phyloP scores from a whole-genome alignment of 2,329 filamentous ascomycete species.

The Colletotrichum camelliae region DNA sequence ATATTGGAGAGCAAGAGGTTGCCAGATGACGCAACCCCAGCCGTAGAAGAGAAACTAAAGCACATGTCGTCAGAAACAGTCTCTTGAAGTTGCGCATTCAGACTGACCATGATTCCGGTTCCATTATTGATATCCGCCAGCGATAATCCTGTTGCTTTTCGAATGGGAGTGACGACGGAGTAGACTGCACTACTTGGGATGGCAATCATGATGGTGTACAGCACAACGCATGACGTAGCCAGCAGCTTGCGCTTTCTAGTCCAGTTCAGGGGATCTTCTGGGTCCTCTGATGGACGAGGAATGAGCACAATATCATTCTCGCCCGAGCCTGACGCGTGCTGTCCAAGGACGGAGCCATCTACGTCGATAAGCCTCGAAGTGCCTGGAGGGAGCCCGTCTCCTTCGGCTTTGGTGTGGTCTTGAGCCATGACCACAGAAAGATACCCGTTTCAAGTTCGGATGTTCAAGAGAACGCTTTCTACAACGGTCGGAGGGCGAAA shows the following conservation, averaged over 20 bases:
- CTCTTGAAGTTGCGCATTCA: rapidly evolving
- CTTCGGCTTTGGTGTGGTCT: neutral
- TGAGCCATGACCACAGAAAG: neutral
- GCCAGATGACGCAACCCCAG: constrained; percentile 51
- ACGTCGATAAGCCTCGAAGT: constrained; percentile 8
- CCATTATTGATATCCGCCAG: constrained; percentile 42
- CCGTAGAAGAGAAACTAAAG: constrained; percentile 45
- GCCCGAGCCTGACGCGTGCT: neutral
- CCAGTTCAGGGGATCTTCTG: constrained; percentile 33
- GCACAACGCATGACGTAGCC: constrained; percentile 23
- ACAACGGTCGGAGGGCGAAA: neutral
- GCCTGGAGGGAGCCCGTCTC: neutral
- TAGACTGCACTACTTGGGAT: constrained; percentile 45
- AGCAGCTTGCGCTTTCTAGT: constrained; percentile 25
- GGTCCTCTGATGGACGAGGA: constrained; percentile 27
- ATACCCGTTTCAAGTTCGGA: rapidly evolving
- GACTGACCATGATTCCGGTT: constrained; percentile 38
- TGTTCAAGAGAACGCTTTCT: neutral
- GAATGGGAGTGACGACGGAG: constrained; percentile 41
- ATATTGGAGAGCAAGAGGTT: constrained; percentile 50
- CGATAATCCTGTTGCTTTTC: constrained; percentile 34
- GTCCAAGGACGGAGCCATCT: neutral
- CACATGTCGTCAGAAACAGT: neutral
- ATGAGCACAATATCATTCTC: constrained; percentile 27
- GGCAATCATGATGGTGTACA: constrained; percentile 31